Evolutionary conservation across 148 eudicot genomes (phyloP).

Genomic region (Camellia sinensis): DNA sequence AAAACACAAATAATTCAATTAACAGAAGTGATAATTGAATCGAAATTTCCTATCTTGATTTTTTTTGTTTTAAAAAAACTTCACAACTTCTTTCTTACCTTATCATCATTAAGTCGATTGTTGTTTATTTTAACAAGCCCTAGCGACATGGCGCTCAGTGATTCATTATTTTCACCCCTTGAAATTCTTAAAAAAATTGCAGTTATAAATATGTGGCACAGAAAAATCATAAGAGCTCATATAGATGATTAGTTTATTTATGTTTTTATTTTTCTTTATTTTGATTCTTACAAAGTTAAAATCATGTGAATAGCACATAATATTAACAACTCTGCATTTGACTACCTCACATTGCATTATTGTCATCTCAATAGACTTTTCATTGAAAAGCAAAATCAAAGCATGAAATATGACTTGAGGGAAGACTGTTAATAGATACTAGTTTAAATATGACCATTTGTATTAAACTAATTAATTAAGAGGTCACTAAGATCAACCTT

Average conservation of each 20-base stretch:
- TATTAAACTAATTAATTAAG: background rate
- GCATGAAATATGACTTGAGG: background rate
- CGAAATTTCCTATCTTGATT: too few species aligned
- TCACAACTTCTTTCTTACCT: too few species aligned
- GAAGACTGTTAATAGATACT: background rate
- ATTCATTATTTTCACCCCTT: too few species aligned
- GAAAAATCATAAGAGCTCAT: background rate
- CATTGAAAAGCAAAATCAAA: background rate
- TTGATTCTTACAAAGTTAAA: background rate
- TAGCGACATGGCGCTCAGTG: too few species aligned
- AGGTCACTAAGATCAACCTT: background rate
- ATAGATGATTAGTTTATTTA: background rate
- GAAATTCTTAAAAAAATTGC: background rate
- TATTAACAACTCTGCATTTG: background rate
- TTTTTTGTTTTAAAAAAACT: too few species aligned
- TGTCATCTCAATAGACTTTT: slow-evolving; percentile 1
- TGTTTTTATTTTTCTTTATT: background rate
- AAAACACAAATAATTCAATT: too few species aligned
- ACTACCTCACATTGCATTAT: background rate
- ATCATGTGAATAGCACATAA: background rate
- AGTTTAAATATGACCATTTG: background rate
- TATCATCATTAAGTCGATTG: too few species aligned
- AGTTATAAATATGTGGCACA: background rate
- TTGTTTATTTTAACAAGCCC: too few species aligned
- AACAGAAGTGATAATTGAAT: too few species aligned